Percentiles rank a stretch among this genome's conserved stretches.
These are phyloP conservation scores for Phaeosphaeriaceae sp. DNA, from an alignment of 2,329 filamentous ascomycete genomes.

Conservation along the genomic window DNA sequence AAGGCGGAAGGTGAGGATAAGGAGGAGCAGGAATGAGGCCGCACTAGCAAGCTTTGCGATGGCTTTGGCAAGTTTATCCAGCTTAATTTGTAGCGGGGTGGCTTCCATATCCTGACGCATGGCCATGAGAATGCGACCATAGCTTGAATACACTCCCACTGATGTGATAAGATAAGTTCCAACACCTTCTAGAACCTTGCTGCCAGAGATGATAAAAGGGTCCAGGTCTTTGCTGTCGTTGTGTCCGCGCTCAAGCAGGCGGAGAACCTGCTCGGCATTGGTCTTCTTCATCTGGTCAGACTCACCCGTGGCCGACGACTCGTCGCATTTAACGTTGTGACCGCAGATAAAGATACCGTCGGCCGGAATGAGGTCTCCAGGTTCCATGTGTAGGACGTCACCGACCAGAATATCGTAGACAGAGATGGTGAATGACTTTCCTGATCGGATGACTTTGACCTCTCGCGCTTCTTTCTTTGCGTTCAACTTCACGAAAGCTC, in stretches of 20 bases:
- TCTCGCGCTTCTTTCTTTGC: conserved; percentile 77
- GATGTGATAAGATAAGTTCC: conserved; percentile 76
- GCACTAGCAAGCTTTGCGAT: conserved; percentile 79
- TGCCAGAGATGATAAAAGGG: conserved; percentile 86
- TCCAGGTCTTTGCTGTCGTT: conserved; percentile 71
- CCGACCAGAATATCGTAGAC: conserved; percentile 72
- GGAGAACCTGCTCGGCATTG: conserved; percentile 68
- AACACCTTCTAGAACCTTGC: conserved; percentile 76
- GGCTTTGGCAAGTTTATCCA: conserved; percentile 78
- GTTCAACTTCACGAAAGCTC: conserved; percentile 80
- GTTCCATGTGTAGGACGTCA: conserved; percentile 71
- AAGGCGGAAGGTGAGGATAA: conserved; percentile 49
- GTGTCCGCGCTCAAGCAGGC: conserved; percentile 65
- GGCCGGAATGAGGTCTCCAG: conserved; percentile 72
- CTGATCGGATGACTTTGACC: conserved; percentile 78
- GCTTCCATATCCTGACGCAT: conserved; percentile 77
- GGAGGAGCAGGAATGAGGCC: conserved; percentile 77
- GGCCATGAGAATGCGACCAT: conserved; percentile 79
- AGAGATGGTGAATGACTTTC: conserved; percentile 68
- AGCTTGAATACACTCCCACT: conserved; percentile 75
- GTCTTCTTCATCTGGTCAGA: conserved; percentile 74
- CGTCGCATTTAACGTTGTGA: conserved; percentile 71
- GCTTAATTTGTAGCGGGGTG: conserved; percentile 77
- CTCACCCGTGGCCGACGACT: conserved; percentile 75
- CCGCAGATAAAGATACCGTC: conserved; percentile 73